A percentile compares a stretch with the other conserved stretches of the same genome.
These are phyloP conservation scores for Boeremia lycopersici DNA, from an alignment of 2,329 filamentous ascomycete genomes.

Conservation along the genomic window DNA sequence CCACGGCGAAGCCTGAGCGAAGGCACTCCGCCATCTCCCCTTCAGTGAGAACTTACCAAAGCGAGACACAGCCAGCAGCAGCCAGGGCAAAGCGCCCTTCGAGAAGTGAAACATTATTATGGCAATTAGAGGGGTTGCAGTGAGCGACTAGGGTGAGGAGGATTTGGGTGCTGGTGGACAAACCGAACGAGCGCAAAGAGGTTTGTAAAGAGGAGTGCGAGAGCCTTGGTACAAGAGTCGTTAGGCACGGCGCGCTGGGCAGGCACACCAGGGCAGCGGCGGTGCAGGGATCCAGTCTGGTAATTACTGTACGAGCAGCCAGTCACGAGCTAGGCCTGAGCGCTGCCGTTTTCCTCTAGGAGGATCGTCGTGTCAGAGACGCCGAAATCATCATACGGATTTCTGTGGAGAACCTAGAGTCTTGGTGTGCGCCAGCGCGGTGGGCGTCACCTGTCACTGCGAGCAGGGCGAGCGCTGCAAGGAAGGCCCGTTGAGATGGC, in stretches of 20 bases:
- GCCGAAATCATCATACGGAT: constrained; percentile 32
- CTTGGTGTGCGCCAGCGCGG: constrained; percentile 17
- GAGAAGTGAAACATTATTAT: constrained; percentile 28
- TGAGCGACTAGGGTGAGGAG: constrained; percentile 30
- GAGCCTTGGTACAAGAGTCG: constrained; percentile 12
- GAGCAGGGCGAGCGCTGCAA: constrained; percentile 6
- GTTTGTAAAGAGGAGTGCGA: constrained; percentile 17
- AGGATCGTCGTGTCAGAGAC: constrained; percentile 15
- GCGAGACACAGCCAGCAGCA: constrained; percentile 38
- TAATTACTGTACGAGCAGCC: constrained; percentile 20
- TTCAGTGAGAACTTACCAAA: constrained; percentile 31
- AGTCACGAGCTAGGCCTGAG: constrained; percentile 15
- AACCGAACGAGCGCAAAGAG: constrained; percentile 23
- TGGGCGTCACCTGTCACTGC: constrained; percentile 17
- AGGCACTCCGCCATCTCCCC: background rate
- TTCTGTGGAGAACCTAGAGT: constrained; percentile 23
- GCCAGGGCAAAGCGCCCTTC: constrained; percentile 34
- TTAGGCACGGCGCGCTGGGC: constrained; percentile 12
- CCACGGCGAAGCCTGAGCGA: background rate
- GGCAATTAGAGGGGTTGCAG: constrained; percentile 20
- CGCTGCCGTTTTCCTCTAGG: constrained; percentile 14
- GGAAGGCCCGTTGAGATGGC: constrained; percentile 5
- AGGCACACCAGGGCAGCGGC: constrained; percentile 10
- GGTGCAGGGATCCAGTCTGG: constrained; percentile 13
- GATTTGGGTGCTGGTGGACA: constrained; percentile 10